Evolutionary conservation across 2,329 filamentous ascomycete species (phyloP).

Genomic region (Ophiostoma ulmi): DNA sequence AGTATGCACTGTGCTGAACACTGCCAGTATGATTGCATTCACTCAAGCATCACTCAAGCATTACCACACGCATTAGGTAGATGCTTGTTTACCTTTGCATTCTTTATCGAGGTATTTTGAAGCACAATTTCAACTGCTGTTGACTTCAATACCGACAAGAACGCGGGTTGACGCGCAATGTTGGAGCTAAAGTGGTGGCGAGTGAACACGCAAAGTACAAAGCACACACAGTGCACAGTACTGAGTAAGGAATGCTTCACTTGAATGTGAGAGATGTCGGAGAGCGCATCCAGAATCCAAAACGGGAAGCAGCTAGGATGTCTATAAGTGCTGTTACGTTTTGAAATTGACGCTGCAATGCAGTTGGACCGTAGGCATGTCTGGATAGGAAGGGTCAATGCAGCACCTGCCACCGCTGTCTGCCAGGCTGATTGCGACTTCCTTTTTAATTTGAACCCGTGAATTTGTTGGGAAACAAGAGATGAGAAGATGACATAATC

Average conservation of each 20-base stretch:
- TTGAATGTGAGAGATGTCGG: not conserved
- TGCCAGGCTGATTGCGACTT: not conserved
- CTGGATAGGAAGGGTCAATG: not conserved
- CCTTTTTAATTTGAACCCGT: not conserved
- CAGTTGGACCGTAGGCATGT: not conserved
- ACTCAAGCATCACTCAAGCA: not conserved
- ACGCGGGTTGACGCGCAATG: not conserved
- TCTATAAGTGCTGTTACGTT: not conserved
- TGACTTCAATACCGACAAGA: not conserved
- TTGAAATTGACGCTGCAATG: not conserved
- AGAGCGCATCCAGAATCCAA: not conserved
- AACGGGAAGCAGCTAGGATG: not conserved
- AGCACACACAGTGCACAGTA: not conserved
- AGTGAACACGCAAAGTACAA: not conserved
- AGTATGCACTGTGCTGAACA: not conserved
- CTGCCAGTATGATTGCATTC: not conserved
- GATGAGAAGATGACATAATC: not conserved
- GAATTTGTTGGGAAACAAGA: not conserved
- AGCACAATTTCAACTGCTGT: not conserved
- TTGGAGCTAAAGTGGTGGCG: not conserved
- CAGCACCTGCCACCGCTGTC: not conserved
- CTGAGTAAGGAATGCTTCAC: not conserved
- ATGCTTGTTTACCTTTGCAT: not conserved
- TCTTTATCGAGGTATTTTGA: not conserved
- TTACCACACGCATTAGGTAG: not conserved